Conservation (phyloP, 768 basidiomycete genomes). For the Boletus rubroflammeus region DNA sequence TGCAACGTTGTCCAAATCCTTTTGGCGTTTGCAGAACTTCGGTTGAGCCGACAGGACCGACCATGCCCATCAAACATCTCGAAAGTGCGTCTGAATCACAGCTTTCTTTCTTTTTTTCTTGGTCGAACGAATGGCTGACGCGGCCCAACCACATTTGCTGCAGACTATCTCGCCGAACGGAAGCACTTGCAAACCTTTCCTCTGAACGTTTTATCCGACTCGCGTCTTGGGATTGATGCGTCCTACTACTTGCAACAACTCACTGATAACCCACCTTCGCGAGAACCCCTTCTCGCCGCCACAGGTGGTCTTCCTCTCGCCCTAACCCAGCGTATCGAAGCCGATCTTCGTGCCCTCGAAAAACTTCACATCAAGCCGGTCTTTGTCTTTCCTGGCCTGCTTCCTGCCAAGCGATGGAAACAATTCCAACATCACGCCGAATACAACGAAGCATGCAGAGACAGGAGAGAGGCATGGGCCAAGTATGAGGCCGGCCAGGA, state of each 20-base stretch:
- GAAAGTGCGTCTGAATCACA: constrained; percentile 53
- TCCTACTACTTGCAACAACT: constrained; percentile 82
- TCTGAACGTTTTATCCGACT: constrained; percentile 78
- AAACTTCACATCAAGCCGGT: constrained; percentile 93
- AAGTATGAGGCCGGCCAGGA: constrained; percentile 92
- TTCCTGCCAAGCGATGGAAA: constrained; percentile 72
- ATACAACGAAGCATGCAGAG: constrained; percentile 65
- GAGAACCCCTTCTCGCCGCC: constrained; percentile 90
- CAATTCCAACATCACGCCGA: constrained; percentile 47
- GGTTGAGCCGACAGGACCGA: constrained; percentile 11
- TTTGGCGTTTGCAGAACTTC: background rate
- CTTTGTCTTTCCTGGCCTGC: constrained; percentile 93
- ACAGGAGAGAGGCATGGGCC: constrained; percentile 83
- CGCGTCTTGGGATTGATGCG: constrained; percentile 96
- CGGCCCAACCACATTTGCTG: background rate
- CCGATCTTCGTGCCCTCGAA: constrained; percentile 87
- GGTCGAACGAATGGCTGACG: background rate
- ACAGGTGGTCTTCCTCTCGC: constrained; percentile 94
- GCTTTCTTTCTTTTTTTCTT: background rate
- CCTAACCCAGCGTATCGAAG: constrained; percentile 82
- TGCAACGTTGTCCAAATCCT: constrained; percentile 20
- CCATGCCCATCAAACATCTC: constrained; percentile 81
- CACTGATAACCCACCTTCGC: constrained; percentile 68
- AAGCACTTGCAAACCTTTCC: constrained; percentile 83
- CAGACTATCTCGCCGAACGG: constrained; percentile 84